Evolutionary conservation across 2,329 filamentous ascomycete genomes (phyloP), one percentile per base, ranked within the genome.

Genomic region (Aspergillus sclerotialis): DNA sequence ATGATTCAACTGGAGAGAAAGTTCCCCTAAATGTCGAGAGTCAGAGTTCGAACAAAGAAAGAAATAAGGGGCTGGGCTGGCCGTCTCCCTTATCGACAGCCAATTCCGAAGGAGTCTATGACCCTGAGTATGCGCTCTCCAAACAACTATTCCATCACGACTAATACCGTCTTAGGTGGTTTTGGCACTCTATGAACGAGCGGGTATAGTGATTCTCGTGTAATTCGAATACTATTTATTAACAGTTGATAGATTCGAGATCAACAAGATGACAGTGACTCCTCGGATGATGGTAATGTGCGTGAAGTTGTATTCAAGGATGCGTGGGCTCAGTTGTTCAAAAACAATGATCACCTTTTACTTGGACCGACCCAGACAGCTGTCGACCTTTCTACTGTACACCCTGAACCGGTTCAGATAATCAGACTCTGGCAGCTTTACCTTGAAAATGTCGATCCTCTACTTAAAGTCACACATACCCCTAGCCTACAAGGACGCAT

Each of bases 401-500:
- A 82, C 45, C 84, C 84, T 0, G 66, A 76, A 4, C 73, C 78
- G 0, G 70, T 76, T 9, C 76, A 84, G 75, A 43, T 81, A 7
- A 56, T 63, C 36, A 44, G 41, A 21, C 48, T 63, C 7, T 85
- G 81, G 80, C 79, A 84, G 55, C 69, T 76, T 11, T 85, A 82
- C 50, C 69, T 84, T 27, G 73, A 78, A 42, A 83, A 83, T 46
- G 75, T 84, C 45, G 78, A 84, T 45, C 78, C 80, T 0, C 53
- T 86, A 5, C 65, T 83, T 30, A 84, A 83, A 49, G 67, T 84
- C 36, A 80, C 76, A 0, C 81, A 85, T 49, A 73, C 76, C 0
- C 78, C 79, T 1, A 82, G 72, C 1, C 60, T 84, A 1, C 80
- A 84, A 50, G 64, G 62, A n/a, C 72, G 72, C 33, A 72, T 85